Conservation (phyloP, 2,329 filamentous ascomycete genomes). For the Aspergillus vadensis region DNA sequence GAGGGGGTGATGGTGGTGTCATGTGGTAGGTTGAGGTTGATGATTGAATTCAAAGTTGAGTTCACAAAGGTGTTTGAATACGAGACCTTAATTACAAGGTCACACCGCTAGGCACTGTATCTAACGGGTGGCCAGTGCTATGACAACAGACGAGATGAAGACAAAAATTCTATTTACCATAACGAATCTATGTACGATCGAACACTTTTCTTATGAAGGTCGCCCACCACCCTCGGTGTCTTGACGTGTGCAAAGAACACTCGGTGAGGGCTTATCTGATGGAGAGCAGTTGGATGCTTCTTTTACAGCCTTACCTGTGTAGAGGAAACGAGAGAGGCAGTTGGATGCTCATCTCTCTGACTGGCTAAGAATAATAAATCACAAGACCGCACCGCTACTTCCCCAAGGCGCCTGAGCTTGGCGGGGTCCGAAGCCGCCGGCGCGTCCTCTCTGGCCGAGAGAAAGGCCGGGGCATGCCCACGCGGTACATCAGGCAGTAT, state of each 20-base stretch:
- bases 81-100: too few relatives aligned
- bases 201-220: constrained; percentile 15
- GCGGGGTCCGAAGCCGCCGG: constrained; percentile 17
- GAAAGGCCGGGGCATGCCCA: constrained; percentile 13
- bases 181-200: constrained; percentile 10
- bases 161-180: constrained; percentile 5
- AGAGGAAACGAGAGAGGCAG: constrained; percentile 41
- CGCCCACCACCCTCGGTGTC: constrained; percentile 24
- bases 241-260: neutral
- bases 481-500: constrained; percentile 13
- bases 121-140: too few relatives aligned
- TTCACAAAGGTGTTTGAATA: too few relatives aligned
- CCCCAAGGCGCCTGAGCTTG: constrained; percentile 21
- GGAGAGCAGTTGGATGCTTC: constrained; percentile 49
- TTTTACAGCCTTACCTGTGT: constrained; percentile 41
- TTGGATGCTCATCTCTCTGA: constrained; percentile 46
- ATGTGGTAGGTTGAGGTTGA: too few relatives aligned
- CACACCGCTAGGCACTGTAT: too few relatives aligned
- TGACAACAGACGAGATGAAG: too few relatives aligned
- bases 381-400: constrained; percentile 39
- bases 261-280: constrained; percentile 34
- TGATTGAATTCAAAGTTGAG: too few relatives aligned
- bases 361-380: constrained; percentile 37
- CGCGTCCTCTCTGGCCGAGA: constrained; percentile 23
- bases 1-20: neutral